phyloP scores from a whole-genome alignment of 352 stramenopile species.

The Phytophthora uliginosa region DNA sequence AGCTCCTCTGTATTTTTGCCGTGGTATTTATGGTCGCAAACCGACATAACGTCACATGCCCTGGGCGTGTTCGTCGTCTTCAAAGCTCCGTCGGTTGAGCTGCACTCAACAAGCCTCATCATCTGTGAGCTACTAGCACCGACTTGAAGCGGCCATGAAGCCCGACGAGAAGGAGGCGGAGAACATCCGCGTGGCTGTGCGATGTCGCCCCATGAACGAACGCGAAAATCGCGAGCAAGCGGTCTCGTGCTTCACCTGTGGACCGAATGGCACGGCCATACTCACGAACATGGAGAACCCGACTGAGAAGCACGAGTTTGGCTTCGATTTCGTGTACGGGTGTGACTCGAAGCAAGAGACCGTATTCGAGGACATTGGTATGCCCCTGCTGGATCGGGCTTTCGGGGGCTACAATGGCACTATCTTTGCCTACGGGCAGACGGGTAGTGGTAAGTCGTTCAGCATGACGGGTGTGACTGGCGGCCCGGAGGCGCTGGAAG shows the following conservation, averaged over 20 bases:
- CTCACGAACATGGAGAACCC: slow-evolving; percentile 89
- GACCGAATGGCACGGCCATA: slow-evolving; percentile 75
- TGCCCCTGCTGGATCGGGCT: slow-evolving; percentile 81
- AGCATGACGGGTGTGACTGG: slow-evolving; percentile 85
- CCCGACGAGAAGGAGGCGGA: slow-evolving; percentile 84
- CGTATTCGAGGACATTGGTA: slow-evolving; percentile 86
- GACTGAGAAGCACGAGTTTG: slow-evolving; percentile 85
- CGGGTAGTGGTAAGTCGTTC: slow-evolving; percentile 90
- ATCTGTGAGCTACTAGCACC: neutral
- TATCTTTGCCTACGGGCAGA: slow-evolving; percentile 93
- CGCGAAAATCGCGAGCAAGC: slow-evolving; percentile 87
- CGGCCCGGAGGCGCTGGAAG: slow-evolving; percentile 69
- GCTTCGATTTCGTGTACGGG: slow-evolving; percentile 91
- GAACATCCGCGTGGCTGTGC: slow-evolving; percentile 94
- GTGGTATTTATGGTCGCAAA: slow-evolving; percentile 18
- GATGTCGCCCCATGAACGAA: slow-evolving; percentile 93
- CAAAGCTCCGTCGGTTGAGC: slow-evolving; percentile 5
- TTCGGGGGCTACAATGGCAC: slow-evolving; percentile 92
- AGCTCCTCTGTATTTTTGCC: slow-evolving; percentile 36
- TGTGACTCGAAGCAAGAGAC: slow-evolving; percentile 76
- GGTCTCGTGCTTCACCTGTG: slow-evolving; percentile 74
- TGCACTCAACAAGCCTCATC: neutral
- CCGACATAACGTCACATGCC: slow-evolving; percentile 29
- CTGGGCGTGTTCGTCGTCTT: neutral
- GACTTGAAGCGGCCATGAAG: slow-evolving; percentile 70